phyloP scores from a whole-genome alignment of 345 rosid species.

The Eucalyptus dawsonii region DNA sequence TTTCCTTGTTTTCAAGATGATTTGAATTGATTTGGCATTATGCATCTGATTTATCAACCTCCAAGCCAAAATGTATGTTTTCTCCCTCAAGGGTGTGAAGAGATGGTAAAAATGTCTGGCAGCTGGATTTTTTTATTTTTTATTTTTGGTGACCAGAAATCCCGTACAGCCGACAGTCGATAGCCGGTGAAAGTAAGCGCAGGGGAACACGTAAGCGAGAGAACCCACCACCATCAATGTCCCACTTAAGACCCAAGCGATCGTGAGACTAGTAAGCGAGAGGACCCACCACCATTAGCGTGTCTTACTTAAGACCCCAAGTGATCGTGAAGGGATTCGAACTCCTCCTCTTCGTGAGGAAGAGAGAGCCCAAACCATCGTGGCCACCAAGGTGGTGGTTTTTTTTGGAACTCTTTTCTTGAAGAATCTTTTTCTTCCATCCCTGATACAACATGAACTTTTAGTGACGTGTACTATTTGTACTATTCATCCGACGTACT shows the following conservation, averaged over 20 bases:
- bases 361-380: too few species aligned
- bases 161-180: too few species aligned
- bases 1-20: neutral
- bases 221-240: too few species aligned
- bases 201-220: fast-evolving
- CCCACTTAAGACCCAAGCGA: too few species aligned
- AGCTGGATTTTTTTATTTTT: neutral
- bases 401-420: neutral
- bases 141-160: too few species aligned
- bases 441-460: neutral
- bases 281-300: too few species aligned
- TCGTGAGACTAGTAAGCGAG: too few species aligned
- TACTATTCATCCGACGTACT: neutral
- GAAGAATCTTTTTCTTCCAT: neutral
- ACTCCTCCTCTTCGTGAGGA: too few species aligned
- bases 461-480: neutral
- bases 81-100: neutral
- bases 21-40: neutral
- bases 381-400: too few species aligned
- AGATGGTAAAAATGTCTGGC: neutral
- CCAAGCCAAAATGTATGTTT: neutral
- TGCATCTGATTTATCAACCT: neutral
- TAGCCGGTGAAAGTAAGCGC: too few species aligned
- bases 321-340: too few species aligned
- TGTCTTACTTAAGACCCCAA: too few species aligned